phyloP scores from a whole-genome alignment of 345 rosid species.

The Eucalyptus dawsonii region DNA sequence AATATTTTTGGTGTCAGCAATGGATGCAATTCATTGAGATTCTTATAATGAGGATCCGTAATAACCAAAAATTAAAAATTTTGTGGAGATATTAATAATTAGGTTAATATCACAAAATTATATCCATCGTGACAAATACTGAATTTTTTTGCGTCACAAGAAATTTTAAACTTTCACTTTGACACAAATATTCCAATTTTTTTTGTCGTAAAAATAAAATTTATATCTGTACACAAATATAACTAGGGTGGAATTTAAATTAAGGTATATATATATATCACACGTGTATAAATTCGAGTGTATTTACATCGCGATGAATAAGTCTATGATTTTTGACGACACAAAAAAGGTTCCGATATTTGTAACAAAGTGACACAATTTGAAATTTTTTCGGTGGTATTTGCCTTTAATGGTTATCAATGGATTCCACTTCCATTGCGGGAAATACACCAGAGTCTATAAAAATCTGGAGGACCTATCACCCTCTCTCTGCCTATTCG shows the following conservation, averaged over 20 bases:
- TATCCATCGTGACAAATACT: fast-evolving
- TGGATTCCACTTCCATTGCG: neutral
- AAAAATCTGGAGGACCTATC: neutral
- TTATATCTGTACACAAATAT: too few relatives aligned
- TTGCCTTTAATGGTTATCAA: too few relatives aligned
- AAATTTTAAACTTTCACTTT: neutral
- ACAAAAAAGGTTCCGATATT: neutral
- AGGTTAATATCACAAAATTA: too few relatives aligned
- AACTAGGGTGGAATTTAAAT: too few relatives aligned
- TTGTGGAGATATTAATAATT: neutral
- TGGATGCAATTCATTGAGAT: neutral
- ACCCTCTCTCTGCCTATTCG: neutral
- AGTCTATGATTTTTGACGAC: too few relatives aligned
- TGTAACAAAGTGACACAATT: neutral
- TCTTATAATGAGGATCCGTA: neutral
- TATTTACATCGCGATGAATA: too few relatives aligned
- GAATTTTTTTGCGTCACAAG: neutral
- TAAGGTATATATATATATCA: too few relatives aligned
- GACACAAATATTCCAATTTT: too few relatives aligned
- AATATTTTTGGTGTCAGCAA: neutral
- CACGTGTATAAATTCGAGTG: too few relatives aligned
- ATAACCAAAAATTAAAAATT: neutral
- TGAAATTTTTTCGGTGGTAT: too few relatives aligned
- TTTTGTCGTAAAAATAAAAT: too few relatives aligned
- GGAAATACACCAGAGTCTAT: neutral